phyloP scores from a whole-genome alignment of 2,329 filamentous ascomycete genomes.

The Periglandula ipomoeae region DNA sequence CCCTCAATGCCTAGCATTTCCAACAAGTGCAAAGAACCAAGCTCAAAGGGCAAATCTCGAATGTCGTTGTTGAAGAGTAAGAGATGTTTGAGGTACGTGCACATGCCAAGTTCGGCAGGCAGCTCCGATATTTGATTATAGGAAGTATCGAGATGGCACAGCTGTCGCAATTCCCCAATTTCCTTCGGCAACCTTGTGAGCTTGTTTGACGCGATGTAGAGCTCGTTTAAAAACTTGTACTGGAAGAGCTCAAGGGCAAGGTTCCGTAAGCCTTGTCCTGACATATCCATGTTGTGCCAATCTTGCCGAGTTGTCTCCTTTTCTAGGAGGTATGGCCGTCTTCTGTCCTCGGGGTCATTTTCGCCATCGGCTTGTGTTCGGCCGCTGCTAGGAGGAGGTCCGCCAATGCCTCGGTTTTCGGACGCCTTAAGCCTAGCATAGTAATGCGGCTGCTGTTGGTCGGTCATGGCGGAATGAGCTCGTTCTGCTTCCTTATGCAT shows the following conservation, averaged over 20 bases:
- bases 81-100: constrained; percentile 80
- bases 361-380: constrained; percentile 39
- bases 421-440: constrained; percentile 64
- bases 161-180: constrained; percentile 72
- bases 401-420: constrained; percentile 59
- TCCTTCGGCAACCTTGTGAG: constrained; percentile 68
- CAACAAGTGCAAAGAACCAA: constrained; percentile 81
- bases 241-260: constrained; percentile 72
- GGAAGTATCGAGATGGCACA: constrained; percentile 80
- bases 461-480: constrained; percentile 62
- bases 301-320: constrained; percentile 63
- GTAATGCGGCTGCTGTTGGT: constrained; percentile 56
- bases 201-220: constrained; percentile 92
- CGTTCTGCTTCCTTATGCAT: constrained; percentile 69
- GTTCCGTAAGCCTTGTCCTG: constrained; percentile 86
- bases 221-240: constrained; percentile 82
- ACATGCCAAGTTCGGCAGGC: constrained; percentile 91
- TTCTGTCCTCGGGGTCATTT: constrained; percentile 45
- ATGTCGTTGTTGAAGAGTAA: constrained; percentile 88
- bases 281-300: constrained; percentile 90
- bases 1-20: constrained; percentile 88
- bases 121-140: constrained; percentile 76
- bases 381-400: constrained; percentile 41
- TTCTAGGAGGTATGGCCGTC: constrained; percentile 56
- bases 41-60: constrained; percentile 68